A percentile compares a stretch with the other conserved stretches of the same genome.
These are phyloP conservation scores for Yamadazyma insecticola DNA, from an alignment of 805 yeast species.

Conservation along the genomic window DNA sequence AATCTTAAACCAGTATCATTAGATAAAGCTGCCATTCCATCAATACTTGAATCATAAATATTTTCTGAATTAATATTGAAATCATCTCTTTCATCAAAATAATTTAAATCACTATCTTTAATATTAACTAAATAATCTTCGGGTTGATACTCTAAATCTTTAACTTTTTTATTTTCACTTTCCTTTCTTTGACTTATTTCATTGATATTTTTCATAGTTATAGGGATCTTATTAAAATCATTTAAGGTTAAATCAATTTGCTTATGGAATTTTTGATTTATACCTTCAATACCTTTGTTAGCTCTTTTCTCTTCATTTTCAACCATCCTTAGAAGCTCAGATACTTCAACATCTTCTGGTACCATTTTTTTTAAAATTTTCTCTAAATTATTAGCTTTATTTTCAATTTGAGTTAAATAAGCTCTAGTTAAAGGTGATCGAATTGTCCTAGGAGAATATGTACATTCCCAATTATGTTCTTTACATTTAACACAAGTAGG, in stretches of 20 bases:
- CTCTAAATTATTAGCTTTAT: slow-evolving; percentile 27
- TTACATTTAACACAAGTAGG: slow-evolving; percentile 77
- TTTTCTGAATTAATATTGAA: slow-evolving; percentile 5
- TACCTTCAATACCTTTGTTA: slow-evolving; percentile 4
- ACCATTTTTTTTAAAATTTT: slow-evolving; percentile 28
- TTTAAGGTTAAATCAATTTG: slow-evolving; percentile 14
- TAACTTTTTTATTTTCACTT: slow-evolving; percentile 5
- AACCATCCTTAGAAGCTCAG: slow-evolving; percentile 13
- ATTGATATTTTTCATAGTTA: slow-evolving; percentile 14
- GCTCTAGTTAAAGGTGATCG: slow-evolving; percentile 82
- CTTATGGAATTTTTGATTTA: slow-evolving; percentile 8
- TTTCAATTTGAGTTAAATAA: slow-evolving; percentile 75
- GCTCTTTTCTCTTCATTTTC: slow-evolving; percentile 7
- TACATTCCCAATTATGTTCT: slow-evolving; percentile 71
- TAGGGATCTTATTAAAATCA: slow-evolving; percentile 13
- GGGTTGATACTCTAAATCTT: slow-evolving; percentile 11
- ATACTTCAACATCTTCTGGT: slow-evolving; percentile 23
- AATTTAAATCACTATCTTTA: slow-evolving; percentile 15
- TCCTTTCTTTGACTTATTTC: slow-evolving; percentile 11
- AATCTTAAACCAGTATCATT: slow-evolving; percentile 16
- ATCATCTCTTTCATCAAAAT: slow-evolving; percentile 16
- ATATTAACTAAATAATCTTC: slow-evolving; percentile 17
- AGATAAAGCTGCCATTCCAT: slow-evolving; percentile 65
- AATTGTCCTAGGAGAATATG: slow-evolving; percentile 71
- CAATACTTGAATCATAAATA: slow-evolving; percentile 26